phyloP scores from a whole-genome alignment of 176 grass and related monocot genomes.

The Secale cereale region DNA sequence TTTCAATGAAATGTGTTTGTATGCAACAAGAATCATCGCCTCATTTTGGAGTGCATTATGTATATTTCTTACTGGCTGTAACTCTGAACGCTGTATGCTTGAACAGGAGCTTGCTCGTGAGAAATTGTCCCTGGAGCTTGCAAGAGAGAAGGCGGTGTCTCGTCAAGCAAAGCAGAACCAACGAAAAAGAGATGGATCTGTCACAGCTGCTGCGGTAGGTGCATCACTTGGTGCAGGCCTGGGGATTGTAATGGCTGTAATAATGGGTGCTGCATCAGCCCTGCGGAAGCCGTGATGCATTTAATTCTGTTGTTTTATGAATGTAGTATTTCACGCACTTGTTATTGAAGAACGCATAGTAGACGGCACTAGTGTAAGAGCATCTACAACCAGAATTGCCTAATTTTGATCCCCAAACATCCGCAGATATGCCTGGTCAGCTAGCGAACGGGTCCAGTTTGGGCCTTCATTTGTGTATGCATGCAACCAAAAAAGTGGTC shows the following conservation, averaged over 20 bases:
- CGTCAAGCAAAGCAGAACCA: conserved; percentile 38
- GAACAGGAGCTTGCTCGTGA: conserved; percentile 62
- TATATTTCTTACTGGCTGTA: background rate
- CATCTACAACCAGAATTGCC: no score
- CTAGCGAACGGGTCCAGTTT: no score
- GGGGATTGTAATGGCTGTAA: conserved; percentile 85
- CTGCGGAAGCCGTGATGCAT: conserved; percentile 68
- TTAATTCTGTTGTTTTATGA: background rate
- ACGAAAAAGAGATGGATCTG: conserved; percentile 55
- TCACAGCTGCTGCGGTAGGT: conserved; percentile 86
- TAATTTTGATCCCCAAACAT: no score
- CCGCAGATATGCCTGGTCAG: no score
- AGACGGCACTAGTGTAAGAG: background rate
- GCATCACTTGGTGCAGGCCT: conserved; percentile 87
- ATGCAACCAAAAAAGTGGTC: no score
- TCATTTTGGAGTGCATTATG: background rate
- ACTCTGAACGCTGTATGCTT: conserved; percentile 14
- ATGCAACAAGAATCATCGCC: background rate
- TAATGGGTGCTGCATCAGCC: conserved; percentile 93
- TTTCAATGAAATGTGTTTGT: no score
- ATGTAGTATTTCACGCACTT: background rate
- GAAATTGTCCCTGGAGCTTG: conserved; percentile 61
- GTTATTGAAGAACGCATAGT: background rate
- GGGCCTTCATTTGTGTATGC: no score
- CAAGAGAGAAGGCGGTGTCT: conserved; percentile 48